Evolutionary conservation across 306 rosid species (phyloP), one percentile per base, ranked within the genome.

Genomic region (Medicago ruthenica): DNA sequence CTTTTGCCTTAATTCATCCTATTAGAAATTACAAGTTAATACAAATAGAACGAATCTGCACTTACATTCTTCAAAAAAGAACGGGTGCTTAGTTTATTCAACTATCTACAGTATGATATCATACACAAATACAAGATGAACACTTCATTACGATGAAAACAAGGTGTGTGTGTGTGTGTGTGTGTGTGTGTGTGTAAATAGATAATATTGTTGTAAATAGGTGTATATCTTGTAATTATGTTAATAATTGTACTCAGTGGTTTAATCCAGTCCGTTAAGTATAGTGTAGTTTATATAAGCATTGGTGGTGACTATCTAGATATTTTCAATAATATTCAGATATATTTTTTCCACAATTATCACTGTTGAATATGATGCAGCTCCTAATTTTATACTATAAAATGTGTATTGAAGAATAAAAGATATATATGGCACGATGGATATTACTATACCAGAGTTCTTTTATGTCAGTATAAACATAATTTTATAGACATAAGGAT

Each of bases 1-100:
- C 78, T 79, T 92, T 81, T 92, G 99, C 74, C 96, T 87, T 79
- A 96, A 64, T 62, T 92, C 99, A 79, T 96, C 93, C 99, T 95
- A 39, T 34, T 70, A 45, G 61, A 66, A 82, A 50, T 60, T 40
- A 11, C 4, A 42, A 78, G 73, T 80, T 69, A 80, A 58, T 61
- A 81, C 57, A 39, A 65, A 55, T 42, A 71, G 50, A 70, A 80
- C 5, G 7, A n/a, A 83, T 71, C 59, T 41, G 73, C 40, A 44
- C 20, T 27, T 67, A 27, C 6, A 34, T 76, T 54, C 76, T 75
- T 57, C 76, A 61, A 76, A 47, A 60, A 57, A 44, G 42, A 72
- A 71, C 34, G 40, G 10, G 17, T 34, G 24, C 21, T 15, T 16
- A 59, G 31, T 62, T 67, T 41, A 73, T 76, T 76, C 40, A 71